Conservation (phyloP, 345 rosid species). For the Euphorbia lathyris region DNA sequence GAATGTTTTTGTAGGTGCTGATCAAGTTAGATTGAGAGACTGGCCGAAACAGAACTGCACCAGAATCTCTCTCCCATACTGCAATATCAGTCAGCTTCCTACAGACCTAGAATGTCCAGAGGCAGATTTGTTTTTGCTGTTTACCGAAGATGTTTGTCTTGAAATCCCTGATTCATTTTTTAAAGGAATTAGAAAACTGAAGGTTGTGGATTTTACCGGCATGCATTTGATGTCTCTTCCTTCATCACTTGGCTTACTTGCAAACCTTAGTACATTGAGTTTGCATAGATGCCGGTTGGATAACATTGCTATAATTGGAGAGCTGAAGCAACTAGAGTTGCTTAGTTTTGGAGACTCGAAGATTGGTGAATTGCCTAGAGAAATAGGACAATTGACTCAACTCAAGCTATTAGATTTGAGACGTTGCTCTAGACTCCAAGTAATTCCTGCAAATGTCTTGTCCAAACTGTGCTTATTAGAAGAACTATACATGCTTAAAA, state of each 20-base stretch:
- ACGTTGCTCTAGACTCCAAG: conserved; percentile 15
- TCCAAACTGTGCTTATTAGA: conserved; percentile 28
- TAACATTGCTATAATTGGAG: not conserved
- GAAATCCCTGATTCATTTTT: conserved; percentile 4
- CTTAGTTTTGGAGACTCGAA: conserved; percentile 25
- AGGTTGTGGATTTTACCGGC: not conserved
- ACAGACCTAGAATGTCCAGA: not conserved
- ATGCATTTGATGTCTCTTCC: not conserved
- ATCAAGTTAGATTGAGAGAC: not conserved
- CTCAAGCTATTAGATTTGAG: conserved; percentile 29
- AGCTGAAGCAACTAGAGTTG: conserved; percentile 28
- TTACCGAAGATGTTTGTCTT: not conserved
- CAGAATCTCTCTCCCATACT: not conserved
- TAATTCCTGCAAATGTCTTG: conserved; percentile 29
- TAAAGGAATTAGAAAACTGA: not conserved
- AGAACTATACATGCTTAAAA: conserved; percentile 22
- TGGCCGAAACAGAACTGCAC: not conserved
- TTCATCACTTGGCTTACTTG: not conserved
- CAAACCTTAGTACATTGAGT: conserved; percentile 11
- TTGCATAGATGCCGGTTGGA: not conserved
- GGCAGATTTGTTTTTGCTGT: not conserved
- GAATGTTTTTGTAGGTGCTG: not conserved
- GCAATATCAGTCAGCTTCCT: not conserved
- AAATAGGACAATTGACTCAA: conserved; percentile 15
- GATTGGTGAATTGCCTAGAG: conserved; percentile 23